A percentile compares a stretch with the other conserved stretches of the same genome.
Conservation (phyloP, 208 protist genomes). For the Zelonia costaricensis region DNA sequence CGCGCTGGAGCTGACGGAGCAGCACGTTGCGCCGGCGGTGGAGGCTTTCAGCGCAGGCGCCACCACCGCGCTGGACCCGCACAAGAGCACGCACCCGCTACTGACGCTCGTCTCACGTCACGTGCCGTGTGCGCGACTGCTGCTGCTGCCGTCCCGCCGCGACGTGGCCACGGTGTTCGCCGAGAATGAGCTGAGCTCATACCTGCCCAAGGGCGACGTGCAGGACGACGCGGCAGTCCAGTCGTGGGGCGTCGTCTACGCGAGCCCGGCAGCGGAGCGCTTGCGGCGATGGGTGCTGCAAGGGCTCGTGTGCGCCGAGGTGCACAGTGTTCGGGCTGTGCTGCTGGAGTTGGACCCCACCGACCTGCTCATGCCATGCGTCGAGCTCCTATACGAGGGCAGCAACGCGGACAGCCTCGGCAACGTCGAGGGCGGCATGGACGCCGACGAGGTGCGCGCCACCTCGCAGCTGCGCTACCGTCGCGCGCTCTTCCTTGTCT, state of each 20-base stretch:
- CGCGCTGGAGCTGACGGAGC: slow-evolving; percentile 41
- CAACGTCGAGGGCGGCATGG: background rate
- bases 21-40: background rate
- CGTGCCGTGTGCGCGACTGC: slow-evolving; percentile 61
- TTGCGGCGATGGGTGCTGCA: slow-evolving; percentile 83
- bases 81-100: slow-evolving; percentile 37
- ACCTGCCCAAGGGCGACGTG: slow-evolving; percentile 6
- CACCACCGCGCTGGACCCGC: background rate
- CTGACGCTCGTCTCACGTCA: slow-evolving; percentile 8
- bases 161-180: slow-evolving; percentile 36
- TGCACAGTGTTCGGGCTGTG: slow-evolving; percentile 60
- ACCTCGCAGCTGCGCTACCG: slow-evolving; percentile 26
- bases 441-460: background rate
- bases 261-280: slow-evolving; percentile 67
- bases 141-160: slow-evolving; percentile 52
- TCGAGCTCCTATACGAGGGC: slow-evolving; percentile 62
- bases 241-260: slow-evolving; percentile 51
- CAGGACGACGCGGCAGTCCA: background rate
- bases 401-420: slow-evolving; percentile 17
- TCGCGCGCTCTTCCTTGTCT: slow-evolving; percentile 74
- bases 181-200: slow-evolving; percentile 22
- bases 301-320: slow-evolving; percentile 72
- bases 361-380: slow-evolving; percentile 64
- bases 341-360: slow-evolving; percentile 76
- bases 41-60: background rate